These are phyloP conservation scores for Acer saccharum DNA, from an alignment of 345 rosid genomes.

Conservation along the genomic window DNA sequence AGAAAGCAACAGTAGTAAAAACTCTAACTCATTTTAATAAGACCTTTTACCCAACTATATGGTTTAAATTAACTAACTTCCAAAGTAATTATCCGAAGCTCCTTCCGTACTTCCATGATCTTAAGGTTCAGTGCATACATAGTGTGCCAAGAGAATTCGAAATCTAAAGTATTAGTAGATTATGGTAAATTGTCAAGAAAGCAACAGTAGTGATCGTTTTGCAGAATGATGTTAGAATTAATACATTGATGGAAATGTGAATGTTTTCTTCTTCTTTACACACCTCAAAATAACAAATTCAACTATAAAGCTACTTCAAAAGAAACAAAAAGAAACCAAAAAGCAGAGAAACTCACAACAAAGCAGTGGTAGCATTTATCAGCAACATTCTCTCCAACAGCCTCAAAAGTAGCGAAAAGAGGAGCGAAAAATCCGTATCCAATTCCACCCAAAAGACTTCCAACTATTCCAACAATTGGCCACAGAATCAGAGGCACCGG, in stretches of 20 bases:
- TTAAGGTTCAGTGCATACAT: neutral
- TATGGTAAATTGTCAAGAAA: neutral
- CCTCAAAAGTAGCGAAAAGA: slow-evolving; percentile 77
- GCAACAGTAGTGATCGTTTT: too few species aligned
- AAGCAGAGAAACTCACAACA: slow-evolving; percentile 40
- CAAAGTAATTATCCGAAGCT: neutral
- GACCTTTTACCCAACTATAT: too few species aligned
- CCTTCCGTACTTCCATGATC: neutral
- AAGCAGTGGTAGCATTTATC: slow-evolving; percentile 77
- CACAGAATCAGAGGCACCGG: slow-evolving; percentile 73
- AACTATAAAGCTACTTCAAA: neutral
- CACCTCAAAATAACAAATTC: neutral
- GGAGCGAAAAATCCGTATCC: slow-evolving; percentile 82
- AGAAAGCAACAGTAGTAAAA: neutral
- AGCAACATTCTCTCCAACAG: slow-evolving; percentile 57
- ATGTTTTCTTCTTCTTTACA: neutral
- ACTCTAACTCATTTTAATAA: neutral
- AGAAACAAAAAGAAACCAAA: neutral
- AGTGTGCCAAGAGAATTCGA: neutral
- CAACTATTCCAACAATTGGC: slow-evolving; percentile 63
- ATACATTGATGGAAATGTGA: neutral
- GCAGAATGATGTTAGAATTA: neutral
- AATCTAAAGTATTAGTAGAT: neutral
- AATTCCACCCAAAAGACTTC: slow-evolving; percentile 72
- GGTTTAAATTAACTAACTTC: neutral